Base-by-base conservation (phyloP, 2,329 filamentous ascomycete genomes). In the Diatrype stigma region DNA sequence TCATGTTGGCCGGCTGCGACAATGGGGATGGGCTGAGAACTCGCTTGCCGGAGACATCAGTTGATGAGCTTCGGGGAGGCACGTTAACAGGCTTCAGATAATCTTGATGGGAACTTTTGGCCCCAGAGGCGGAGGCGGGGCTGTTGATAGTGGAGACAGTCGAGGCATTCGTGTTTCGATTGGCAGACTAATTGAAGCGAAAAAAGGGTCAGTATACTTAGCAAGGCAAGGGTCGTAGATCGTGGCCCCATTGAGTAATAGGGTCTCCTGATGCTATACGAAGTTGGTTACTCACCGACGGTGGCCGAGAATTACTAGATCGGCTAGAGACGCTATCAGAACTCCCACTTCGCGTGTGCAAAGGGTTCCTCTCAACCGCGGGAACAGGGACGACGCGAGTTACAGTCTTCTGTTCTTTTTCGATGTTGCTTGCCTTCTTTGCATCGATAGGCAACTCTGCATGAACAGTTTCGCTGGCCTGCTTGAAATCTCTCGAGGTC, bases 11-110 rank as follows among this genome's bases (percentile, higher is more conserved):
- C 60, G 86, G 86, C 67, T 86, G 85, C 6, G 89, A 91, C 47
- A 92, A 75, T 50, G 89, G 87, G 45, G 89, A 91, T 4, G 87
- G 85, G 62, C 79, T 87, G 55, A 73, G 75, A 47, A 79, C 71
- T 64, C 86, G 80, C 71, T 89, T 90, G 50, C 73, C 73, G 52
- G 40, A 16, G 22, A 80, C 81, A 73, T 89, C 86, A 62, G 82
- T 74, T 51, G 82, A 82, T 48, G 86, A 87, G 56, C 73, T 78
- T 61, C 85, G 78, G 49, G 81, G 74, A 56, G 84, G 82, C 57
- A 84, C 76, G 62, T 75, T 83, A 51, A 85, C 75, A 54, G 73
- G 66, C 65, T 78, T 79, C 40, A 74, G 67, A 61, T 80, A 72
- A 62, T 85, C 82, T 59, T 75, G 75, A 64, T 74, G 77, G 60